Evolutionary conservation across 208 protist species (phyloP).

Genomic region (Wallacemonas sp.): DNA sequence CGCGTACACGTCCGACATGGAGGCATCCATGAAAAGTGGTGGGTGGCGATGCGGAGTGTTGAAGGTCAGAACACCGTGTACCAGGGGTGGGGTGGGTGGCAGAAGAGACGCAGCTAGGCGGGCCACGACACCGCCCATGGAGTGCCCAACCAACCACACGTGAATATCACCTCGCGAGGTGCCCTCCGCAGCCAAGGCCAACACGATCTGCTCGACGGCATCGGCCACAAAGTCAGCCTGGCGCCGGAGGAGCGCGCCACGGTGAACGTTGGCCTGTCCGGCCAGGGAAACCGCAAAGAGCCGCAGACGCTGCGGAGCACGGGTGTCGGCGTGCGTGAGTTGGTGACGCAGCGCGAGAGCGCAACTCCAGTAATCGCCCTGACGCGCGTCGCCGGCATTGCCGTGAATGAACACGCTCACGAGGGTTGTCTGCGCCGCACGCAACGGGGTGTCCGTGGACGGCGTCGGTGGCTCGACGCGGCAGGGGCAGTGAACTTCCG

Average conservation of each 20-base stretch:
- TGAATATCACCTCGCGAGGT: not conserved
- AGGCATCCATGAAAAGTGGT: constrained; percentile 39
- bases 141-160: constrained; percentile 56
- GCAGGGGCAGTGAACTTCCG: not conserved
- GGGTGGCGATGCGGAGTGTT: constrained; percentile 44
- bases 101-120: constrained; percentile 21
- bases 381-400: constrained; percentile 33
- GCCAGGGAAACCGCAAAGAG: constrained; percentile 41
- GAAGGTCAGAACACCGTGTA: constrained; percentile 43
- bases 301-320: not conserved
- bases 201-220: constrained; percentile 20
- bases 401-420: constrained; percentile 52
- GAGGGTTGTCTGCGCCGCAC: constrained; percentile 15
- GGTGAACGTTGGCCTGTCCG: constrained; percentile 50
- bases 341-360: constrained; percentile 8
- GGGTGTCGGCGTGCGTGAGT: not conserved
- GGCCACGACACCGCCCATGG: constrained; percentile 58
- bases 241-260: constrained; percentile 31
- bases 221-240: constrained; percentile 48
- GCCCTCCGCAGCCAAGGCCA: not conserved
- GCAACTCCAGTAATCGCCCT: constrained; percentile 30
- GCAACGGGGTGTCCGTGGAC: constrained; percentile 55
- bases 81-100: not conserved
- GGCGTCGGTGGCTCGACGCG: not conserved
- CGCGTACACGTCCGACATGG: constrained; percentile 37